A percentile compares a stretch with the other conserved stretches of the same genome.
phyloP scores from a whole-genome alignment of 2,329 filamentous ascomycete species.

The Fusarium sp. region DNA sequence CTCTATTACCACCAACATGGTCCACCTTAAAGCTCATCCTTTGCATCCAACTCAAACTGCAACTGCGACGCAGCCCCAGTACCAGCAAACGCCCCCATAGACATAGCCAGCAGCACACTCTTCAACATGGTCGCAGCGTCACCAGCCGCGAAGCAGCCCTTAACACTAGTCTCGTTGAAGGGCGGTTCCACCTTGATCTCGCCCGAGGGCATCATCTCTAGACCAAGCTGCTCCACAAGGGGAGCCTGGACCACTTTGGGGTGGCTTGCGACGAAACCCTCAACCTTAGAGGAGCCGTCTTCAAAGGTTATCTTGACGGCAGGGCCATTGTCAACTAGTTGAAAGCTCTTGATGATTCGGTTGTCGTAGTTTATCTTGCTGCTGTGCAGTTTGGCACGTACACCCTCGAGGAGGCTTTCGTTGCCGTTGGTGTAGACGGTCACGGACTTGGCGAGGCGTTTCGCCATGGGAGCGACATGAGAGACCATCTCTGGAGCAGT shows the following conservation, averaged over 20 bases:
- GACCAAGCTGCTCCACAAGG: conserved; percentile 57
- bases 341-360: conserved; percentile 47
- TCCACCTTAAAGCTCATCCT: conserved; percentile 43
- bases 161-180: conserved; percentile 62
- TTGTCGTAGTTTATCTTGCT: conserved; percentile 54
- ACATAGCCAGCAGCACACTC: conserved; percentile 45
- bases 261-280: conserved; percentile 57
- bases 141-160: conserved; percentile 66
- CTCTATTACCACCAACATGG: background rate
- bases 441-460: conserved; percentile 56
- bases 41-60: conserved; percentile 44
- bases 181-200: conserved; percentile 58
- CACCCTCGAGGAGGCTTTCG: conserved; percentile 45
- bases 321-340: conserved; percentile 43
- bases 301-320: conserved; percentile 54
- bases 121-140: conserved; percentile 57
- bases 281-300: conserved; percentile 52
- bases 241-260: conserved; percentile 54
- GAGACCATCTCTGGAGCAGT: conserved; percentile 48
- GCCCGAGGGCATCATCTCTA: conserved; percentile 57
- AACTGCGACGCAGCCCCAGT: conserved; percentile 45
- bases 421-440: conserved; percentile 66
- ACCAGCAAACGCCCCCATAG: conserved; percentile 46
- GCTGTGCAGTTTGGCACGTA: conserved; percentile 46
- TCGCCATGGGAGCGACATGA: conserved; percentile 58